Conservation (phyloP, 108 stramenopile genomes). For the Parmales sp. region DNA sequence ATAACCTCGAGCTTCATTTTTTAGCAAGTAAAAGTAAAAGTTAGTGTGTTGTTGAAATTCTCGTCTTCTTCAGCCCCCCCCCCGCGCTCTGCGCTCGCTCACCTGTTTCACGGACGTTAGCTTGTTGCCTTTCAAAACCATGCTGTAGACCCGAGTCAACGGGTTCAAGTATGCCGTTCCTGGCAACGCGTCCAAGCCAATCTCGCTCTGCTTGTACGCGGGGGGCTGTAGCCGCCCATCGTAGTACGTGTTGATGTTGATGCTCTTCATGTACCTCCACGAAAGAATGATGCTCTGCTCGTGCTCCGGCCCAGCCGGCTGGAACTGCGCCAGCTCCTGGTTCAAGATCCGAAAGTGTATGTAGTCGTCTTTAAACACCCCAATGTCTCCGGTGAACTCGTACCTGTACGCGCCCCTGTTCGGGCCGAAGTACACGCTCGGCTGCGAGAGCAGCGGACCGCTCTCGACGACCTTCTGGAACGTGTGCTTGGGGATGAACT, state of each 20-base stretch:
- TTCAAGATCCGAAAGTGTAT: background rate
- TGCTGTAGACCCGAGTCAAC: background rate
- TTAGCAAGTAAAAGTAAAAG: too few species aligned
- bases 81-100: too few species aligned
- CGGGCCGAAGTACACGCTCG: background rate
- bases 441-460: constrained; percentile 10
- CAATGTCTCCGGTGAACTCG: constrained; percentile 12
- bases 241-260: background rate
- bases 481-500: background rate
- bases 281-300: background rate
- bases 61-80: too few species aligned
- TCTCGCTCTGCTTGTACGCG: background rate
- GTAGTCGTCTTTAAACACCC: constrained; percentile 5
- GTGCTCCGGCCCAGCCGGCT: too few species aligned
- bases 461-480: constrained; percentile 5
- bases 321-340: background rate
- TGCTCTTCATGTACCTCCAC: background rate
- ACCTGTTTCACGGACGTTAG: constrained; percentile 3
- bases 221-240: background rate
- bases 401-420: background rate
- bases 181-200: background rate
- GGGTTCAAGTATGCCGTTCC: constrained; percentile 6
- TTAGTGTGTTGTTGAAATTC: too few species aligned
- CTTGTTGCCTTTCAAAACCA: background rate
- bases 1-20: constrained; percentile 12